phyloP scores from a whole-genome alignment of 2,329 filamentous ascomycete genomes.

The Colletotrichum nymphaeae region DNA sequence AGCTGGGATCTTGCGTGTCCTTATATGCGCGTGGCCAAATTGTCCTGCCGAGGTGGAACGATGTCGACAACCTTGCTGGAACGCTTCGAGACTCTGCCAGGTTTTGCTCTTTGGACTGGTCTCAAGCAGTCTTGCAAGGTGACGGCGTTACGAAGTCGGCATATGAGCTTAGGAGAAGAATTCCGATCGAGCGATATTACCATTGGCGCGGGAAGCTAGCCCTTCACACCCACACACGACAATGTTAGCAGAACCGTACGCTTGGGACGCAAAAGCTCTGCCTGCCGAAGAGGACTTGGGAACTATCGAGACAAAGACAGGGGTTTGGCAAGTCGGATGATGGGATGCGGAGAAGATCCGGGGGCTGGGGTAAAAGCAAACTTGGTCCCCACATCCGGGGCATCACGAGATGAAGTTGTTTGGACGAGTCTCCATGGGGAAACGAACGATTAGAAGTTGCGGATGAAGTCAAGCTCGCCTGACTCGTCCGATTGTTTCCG shows the following conservation, averaged over 20 bases:
- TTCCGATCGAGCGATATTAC: neutral
- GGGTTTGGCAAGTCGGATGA: neutral
- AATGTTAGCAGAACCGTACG: neutral
- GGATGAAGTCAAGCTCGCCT: neutral
- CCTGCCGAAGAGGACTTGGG: neutral
- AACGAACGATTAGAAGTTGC: constrained; percentile 1
- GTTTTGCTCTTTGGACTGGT: neutral
- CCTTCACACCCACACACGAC: neutral
- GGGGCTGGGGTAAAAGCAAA: constrained; percentile 26
- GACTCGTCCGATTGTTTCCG: constrained; percentile 14
- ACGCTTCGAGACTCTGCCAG: neutral
- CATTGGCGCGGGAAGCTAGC: constrained; percentile 18
- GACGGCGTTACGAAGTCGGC: constrained; percentile 4
- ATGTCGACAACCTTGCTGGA: neutral
- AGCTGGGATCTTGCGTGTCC: neutral
- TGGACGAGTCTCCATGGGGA: constrained; percentile 11
- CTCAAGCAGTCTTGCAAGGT: neutral
- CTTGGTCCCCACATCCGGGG: constrained; percentile 11
- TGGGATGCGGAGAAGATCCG: constrained; percentile 33
- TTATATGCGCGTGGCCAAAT: neutral
- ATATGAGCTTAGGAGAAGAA: neutral
- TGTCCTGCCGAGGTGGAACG: neutral
- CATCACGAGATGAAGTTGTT: constrained; percentile 11
- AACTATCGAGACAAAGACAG: neutral
- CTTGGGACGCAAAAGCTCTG: neutral